phyloP scores from a whole-genome alignment of 176 grass and related monocot species.

The Oryza meyeriana region DNA sequence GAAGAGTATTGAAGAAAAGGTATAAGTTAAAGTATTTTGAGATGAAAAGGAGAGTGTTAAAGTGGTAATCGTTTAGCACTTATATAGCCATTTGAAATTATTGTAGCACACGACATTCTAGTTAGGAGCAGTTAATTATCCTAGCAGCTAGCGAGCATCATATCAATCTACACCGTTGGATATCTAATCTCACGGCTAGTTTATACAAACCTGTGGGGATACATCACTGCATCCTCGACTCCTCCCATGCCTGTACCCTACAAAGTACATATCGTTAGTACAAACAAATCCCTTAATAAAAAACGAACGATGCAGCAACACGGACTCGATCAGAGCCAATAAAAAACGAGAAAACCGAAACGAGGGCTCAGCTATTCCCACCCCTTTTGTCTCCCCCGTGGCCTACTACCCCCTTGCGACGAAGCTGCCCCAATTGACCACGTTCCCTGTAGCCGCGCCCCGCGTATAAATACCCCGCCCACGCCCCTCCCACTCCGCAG shows the following conservation, averaged over 20 bases:
- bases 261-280: background rate
- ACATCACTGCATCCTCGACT: background rate
- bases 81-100: no score
- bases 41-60: no score
- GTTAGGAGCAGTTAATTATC: background rate
- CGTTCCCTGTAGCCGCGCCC: background rate
- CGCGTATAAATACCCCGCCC: constrained; percentile 29
- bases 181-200: background rate
- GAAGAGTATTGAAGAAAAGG: no score
- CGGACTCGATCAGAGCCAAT: constrained; percentile 1
- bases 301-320: background rate
- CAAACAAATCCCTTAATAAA: background rate
- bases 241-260: background rate
- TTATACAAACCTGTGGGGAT: background rate
- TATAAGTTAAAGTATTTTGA: no score
- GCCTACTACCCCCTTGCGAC: background rate
- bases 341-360: background rate
- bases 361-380: background rate
- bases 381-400: background rate
- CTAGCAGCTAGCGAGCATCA: background rate
- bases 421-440: constrained; percentile 38
- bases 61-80: no score
- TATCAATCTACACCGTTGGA: background rate
- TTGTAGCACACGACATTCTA: background rate
- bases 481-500: background rate